These are phyloP conservation scores for Mercurialis annua DNA, from an alignment of 345 rosid genomes.

Conservation along the genomic window DNA sequence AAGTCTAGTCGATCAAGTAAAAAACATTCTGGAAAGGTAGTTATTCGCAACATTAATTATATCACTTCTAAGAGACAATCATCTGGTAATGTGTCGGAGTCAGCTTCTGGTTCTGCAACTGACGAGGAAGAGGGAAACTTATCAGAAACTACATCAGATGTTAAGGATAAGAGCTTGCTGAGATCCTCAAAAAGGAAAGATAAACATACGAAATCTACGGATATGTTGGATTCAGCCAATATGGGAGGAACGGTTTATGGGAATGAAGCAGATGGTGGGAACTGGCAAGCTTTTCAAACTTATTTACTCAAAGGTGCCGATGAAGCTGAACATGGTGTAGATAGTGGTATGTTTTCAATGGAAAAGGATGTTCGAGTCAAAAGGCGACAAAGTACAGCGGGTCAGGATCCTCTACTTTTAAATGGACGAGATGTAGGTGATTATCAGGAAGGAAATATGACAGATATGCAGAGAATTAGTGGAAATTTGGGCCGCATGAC, in stretches of 20 bases:
- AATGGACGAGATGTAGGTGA: constrained; percentile 42
- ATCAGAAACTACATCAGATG: constrained; percentile 18
- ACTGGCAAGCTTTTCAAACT: constrained; percentile 93
- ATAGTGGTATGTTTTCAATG: constrained; percentile 49
- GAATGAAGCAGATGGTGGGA: constrained; percentile 57
- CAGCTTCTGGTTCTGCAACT: constrained; percentile 47
- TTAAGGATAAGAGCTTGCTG: constrained; percentile 28
- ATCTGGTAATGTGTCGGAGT: constrained; percentile 56
- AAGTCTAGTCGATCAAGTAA: constrained; percentile 49
- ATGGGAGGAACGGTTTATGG: constrained; percentile 37
- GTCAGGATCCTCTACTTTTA: constrained; percentile 57
- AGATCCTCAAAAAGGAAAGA: constrained; percentile 41
- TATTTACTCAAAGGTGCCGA: constrained; percentile 70
- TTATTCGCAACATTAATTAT: constrained; percentile 81
- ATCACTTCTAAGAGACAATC: constrained; percentile 59
- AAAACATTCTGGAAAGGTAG: constrained; percentile 67
- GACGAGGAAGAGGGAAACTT: constrained; percentile 44
- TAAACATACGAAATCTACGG: constrained; percentile 24
- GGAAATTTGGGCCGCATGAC: constrained; percentile 41
- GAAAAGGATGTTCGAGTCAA: constrained; percentile 56
- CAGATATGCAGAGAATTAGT: constrained; percentile 45
- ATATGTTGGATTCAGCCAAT: constrained; percentile 24
- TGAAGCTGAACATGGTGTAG: constrained; percentile 49
- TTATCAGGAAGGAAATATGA: constrained; percentile 39
- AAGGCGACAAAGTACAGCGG: constrained; percentile 40